Evolutionary conservation across 2,329 filamentous ascomycete genomes (phyloP).

Genomic region (Pestalotiopsis sp.): DNA sequence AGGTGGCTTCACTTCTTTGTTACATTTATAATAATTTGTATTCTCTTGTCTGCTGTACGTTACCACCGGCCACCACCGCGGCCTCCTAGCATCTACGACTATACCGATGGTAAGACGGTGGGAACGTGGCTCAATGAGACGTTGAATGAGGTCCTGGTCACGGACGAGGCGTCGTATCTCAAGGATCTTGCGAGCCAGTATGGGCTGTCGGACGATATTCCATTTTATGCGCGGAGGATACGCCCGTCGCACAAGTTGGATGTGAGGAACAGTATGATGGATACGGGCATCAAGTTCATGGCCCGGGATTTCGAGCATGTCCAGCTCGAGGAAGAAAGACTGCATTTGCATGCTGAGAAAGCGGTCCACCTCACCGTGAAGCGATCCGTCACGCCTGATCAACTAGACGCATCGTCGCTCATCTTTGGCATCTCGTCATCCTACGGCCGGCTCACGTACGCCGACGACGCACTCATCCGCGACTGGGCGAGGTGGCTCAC

Average conservation of each 20-base stretch:
- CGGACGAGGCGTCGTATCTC: conserved; percentile 26
- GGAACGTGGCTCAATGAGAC: conserved; percentile 22
- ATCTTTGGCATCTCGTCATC: conserved; percentile 48
- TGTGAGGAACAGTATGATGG: conserved; percentile 24
- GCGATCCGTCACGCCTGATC: conserved; percentile 30
- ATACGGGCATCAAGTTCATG: conserved; percentile 19
- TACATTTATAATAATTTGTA: conserved; percentile 17
- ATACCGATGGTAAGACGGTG: conserved; percentile 27
- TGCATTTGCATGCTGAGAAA: conserved; percentile 21
- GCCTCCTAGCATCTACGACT: conserved; percentile 23
- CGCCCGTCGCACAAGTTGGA: conserved; percentile 16
- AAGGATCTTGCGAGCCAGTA: conserved; percentile 26
- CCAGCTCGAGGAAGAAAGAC: conserved; percentile 19
- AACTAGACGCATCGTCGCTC: conserved; percentile 40
- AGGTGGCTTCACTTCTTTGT: conserved; percentile 17
- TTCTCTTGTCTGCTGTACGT: conserved; percentile 17
- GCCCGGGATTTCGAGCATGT: conserved; percentile 19
- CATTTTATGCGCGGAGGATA: conserved; percentile 26
- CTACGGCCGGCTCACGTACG: conserved; percentile 40
- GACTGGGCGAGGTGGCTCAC: conserved; percentile 51
- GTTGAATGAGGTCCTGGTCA: not conserved
- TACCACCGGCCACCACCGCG: conserved; percentile 12
- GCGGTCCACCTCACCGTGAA: conserved; percentile 37
- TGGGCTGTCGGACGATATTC: conserved; percentile 25
- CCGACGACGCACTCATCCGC: conserved; percentile 40